Conservation (phyloP, 2,329 filamentous ascomycete genomes). For the Chrysoporthe cubensis region DNA sequence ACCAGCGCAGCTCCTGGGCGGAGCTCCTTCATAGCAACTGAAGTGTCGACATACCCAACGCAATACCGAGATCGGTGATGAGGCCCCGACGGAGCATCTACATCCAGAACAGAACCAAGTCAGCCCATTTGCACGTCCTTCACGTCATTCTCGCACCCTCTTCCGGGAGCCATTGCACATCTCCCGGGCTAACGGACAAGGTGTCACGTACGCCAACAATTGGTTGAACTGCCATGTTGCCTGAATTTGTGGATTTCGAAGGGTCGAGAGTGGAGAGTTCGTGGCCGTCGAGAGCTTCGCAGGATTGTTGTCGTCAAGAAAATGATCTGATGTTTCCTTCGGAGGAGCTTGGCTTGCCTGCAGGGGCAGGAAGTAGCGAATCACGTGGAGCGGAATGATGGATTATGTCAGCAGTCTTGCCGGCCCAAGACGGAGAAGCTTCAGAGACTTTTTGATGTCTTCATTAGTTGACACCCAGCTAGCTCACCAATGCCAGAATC, state of each 20-base stretch:
- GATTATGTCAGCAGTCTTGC: slow-evolving; percentile 17
- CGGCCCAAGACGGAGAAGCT: slow-evolving; percentile 7
- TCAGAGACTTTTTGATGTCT: slow-evolving; percentile 18
- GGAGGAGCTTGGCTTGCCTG: slow-evolving; percentile 7
- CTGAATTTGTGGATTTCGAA: slow-evolving; percentile 26
- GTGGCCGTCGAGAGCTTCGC: slow-evolving; percentile 12
- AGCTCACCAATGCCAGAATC: slow-evolving; percentile 31
- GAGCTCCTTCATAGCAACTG: not conserved
- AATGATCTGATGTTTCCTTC: slow-evolving; percentile 28
- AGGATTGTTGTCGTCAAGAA: slow-evolving; percentile 6
- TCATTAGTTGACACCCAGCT: not conserved
- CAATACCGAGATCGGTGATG: slow-evolving; percentile 59
- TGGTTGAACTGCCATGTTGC: slow-evolving; percentile 57
- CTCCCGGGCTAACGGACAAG: slow-evolving; percentile 4
- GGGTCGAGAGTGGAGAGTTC: slow-evolving; percentile 27
- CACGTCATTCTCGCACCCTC: not conserved
- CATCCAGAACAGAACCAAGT: slow-evolving; percentile 33
- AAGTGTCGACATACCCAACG: slow-evolving; percentile 52
- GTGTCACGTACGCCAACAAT: slow-evolving; percentile 61
- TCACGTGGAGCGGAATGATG: slow-evolving; percentile 6
- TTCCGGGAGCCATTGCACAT: slow-evolving; percentile 11
- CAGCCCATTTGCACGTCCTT: slow-evolving; percentile 36
- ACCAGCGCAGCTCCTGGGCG: not conserved
- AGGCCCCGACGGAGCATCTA: slow-evolving; percentile 66
- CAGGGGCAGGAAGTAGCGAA: slow-evolving; percentile 6